Conservation (phyloP, 345 rosid species). For the Iberis pinnata region DNA sequence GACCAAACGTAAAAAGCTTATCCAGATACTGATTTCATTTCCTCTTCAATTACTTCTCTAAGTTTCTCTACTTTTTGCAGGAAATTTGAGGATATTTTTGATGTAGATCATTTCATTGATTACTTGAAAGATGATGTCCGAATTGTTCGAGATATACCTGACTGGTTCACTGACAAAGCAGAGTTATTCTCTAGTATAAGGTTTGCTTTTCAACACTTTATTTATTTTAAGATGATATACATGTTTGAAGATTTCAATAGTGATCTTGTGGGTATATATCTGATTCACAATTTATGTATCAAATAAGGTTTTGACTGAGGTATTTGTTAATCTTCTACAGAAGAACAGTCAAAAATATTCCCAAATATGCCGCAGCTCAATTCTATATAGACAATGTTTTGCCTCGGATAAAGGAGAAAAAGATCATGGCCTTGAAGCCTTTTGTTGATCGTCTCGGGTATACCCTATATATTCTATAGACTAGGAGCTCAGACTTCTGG, state of each 20-base stretch:
- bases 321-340: constrained; percentile 38
- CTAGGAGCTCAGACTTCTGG: background rate
- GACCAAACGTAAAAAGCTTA: constrained; percentile 78
- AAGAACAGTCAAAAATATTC: constrained; percentile 97
- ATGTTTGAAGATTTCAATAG: constrained; percentile 1
- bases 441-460: constrained; percentile 99
- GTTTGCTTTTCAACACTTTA: constrained; percentile 33
- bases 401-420: constrained; percentile 97
- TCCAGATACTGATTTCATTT: background rate
- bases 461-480: constrained; percentile 23
- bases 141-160: constrained; percentile 91
- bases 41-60: background rate
- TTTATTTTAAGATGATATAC: background rate
- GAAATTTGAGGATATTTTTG: constrained; percentile 93
- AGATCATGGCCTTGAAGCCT: constrained; percentile 97
- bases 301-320: constrained; percentile 8
- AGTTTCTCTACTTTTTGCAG: constrained; percentile 36
- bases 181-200: constrained; percentile 90
- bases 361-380: constrained; percentile 96
- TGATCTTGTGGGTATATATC: constrained; percentile 15
- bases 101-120: constrained; percentile 94
- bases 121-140: constrained; percentile 84
- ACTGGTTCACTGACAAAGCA: constrained; percentile 94
- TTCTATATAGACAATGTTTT: constrained; percentile 97
- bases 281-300: background rate